Percentiles rank a stretch among this genome's conserved stretches.
Conservation (phyloP, 2,329 filamentous ascomycete genomes). For the Epichloe sp. region DNA sequence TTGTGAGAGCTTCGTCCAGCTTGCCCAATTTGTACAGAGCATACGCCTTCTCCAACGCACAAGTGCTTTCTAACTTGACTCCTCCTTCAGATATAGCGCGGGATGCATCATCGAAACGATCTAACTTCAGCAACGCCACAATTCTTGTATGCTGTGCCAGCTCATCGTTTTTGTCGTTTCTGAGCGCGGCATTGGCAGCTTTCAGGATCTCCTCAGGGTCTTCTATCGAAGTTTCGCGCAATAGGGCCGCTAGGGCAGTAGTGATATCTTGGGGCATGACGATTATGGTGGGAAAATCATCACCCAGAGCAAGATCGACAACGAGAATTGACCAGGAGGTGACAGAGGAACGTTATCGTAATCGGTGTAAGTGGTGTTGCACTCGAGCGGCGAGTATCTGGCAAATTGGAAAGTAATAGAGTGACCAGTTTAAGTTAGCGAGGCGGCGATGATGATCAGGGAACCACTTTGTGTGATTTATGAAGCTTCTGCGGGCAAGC, state of each 20-base stretch:
- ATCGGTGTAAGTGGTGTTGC: background rate
- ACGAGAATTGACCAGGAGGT: background rate
- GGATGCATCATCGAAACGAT: slow-evolving; percentile 68
- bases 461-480: background rate
- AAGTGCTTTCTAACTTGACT: slow-evolving; percentile 44
- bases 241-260: slow-evolving; percentile 37
- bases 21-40: slow-evolving; percentile 71
- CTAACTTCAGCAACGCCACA: slow-evolving; percentile 66
- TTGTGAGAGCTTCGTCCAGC: slow-evolving; percentile 47
- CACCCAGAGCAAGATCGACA: background rate
- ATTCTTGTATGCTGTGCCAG: slow-evolving; percentile 56
- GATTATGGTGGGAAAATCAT: background rate
- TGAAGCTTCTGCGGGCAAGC: background rate
- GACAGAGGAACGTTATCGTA: background rate
- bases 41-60: slow-evolving; percentile 61
- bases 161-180: slow-evolving; percentile 43
- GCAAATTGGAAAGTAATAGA: background rate
- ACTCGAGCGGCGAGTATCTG: background rate
- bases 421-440: background rate
- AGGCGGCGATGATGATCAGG: too few species aligned
- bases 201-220: slow-evolving; percentile 65
- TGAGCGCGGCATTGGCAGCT: slow-evolving; percentile 47
- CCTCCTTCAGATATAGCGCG: slow-evolving; percentile 53
- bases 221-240: slow-evolving; percentile 42
- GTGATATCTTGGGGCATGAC: slow-evolving; percentile 33